phyloP scores from a whole-genome alignment of 1,139 yeast species.

The Debaryomyces nepalensis region DNA sequence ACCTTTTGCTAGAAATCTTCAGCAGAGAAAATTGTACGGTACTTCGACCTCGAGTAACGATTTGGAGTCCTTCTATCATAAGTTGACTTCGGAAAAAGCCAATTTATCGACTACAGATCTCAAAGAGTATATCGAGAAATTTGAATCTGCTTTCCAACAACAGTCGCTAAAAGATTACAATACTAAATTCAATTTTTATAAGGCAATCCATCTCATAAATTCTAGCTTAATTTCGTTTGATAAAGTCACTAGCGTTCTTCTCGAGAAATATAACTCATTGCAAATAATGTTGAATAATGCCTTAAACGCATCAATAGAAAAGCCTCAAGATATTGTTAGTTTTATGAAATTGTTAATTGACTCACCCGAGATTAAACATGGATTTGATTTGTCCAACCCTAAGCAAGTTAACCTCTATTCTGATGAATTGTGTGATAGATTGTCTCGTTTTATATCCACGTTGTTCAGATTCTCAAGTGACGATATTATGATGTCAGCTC shows the following conservation, averaged over 20 bases:
- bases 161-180: conserved; percentile 35
- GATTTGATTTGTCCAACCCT: conserved; percentile 14
- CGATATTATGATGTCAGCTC: conserved; percentile 28
- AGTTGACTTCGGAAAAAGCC: conserved; percentile 11
- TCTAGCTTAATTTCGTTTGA: conserved; percentile 35
- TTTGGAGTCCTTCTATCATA: conserved; percentile 3
- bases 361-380: conserved; percentile 29
- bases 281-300: conserved; percentile 19
- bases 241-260: conserved; percentile 28
- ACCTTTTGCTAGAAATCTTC: conserved; percentile 18
- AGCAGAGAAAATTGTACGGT: conserved; percentile 1
- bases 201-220: conserved; percentile 39
- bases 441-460: conserved; percentile 34
- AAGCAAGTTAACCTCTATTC: conserved; percentile 9
- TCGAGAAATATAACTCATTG: conserved; percentile 35
- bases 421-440: conserved; percentile 24
- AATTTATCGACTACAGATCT: conserved; percentile 17
- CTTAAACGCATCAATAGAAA: conserved; percentile 23
- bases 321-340: conserved; percentile 32
- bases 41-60: neutral
- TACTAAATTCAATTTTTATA: conserved; percentile 40
- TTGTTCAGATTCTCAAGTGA: conserved; percentile 34
- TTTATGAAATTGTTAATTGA: conserved; percentile 42
- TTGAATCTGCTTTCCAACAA: conserved; percentile 25
- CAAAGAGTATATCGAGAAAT: conserved; percentile 19